Percentiles rank a stretch among this genome's conserved stretches.
phyloP scores from a whole-genome alignment of 768 basidiomycete genomes.

The Termitomyces bulborhizus region DNA sequence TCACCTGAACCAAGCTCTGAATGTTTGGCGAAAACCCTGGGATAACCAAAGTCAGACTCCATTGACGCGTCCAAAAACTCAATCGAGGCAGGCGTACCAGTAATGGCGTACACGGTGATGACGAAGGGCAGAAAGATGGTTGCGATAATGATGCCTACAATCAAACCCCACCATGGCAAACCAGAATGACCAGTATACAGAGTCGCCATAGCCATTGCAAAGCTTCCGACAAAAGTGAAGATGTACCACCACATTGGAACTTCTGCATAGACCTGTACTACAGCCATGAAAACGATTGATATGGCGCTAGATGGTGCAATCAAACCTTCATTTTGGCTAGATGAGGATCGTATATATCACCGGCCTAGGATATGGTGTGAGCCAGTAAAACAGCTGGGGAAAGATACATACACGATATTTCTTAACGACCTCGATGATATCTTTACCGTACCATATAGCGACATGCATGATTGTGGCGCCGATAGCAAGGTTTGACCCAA shows the following conservation, averaged over 20 bases:
- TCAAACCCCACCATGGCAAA: slow-evolving; percentile 55
- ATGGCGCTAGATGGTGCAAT: not conserved
- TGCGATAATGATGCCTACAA: slow-evolving; percentile 48
- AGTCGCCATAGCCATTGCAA: slow-evolving; percentile 48
- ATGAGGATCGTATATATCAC: slow-evolving; percentile 44
- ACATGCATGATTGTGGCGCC: slow-evolving; percentile 48
- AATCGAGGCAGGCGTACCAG: slow-evolving; percentile 23
- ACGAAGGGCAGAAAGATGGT: slow-evolving; percentile 45
- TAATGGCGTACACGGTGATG: slow-evolving; percentile 47
- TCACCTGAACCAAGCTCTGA: slow-evolving; percentile 27
- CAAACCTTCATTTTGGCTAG: slow-evolving; percentile 47
- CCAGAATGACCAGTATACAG: slow-evolving; percentile 48
- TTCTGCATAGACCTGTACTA: slow-evolving; percentile 22
- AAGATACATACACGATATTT: slow-evolving; percentile 31
- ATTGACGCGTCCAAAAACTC: not conserved
- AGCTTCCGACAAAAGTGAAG: slow-evolving; percentile 32
- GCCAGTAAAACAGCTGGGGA: not conserved
- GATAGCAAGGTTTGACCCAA: slow-evolving; percentile 30
- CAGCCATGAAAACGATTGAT: not conserved
- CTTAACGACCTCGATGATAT: slow-evolving; percentile 35
- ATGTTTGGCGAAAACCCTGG: slow-evolving; percentile 31
- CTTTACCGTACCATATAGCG: slow-evolving; percentile 46
- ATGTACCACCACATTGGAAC: slow-evolving; percentile 51
- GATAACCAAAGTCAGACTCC: not conserved
- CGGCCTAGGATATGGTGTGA: slow-evolving; percentile 14